Evolutionary conservation across 108 stramenopile species (phyloP).

Genomic region (Fragilariopsis cylindrus): DNA sequence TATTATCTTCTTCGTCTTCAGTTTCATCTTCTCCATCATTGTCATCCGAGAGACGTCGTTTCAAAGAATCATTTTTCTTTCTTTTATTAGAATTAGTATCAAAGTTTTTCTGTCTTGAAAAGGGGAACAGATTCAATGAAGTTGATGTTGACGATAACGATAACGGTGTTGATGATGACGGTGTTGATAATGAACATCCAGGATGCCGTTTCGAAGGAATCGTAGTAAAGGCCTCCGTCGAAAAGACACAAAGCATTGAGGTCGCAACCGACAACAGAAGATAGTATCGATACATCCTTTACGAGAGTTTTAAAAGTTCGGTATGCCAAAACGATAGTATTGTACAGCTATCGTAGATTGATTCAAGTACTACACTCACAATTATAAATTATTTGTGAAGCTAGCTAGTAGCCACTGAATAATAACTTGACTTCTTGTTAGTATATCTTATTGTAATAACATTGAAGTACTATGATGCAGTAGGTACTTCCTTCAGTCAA

Average conservation of each 20-base stretch:
- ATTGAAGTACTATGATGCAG: too few relatives aligned
- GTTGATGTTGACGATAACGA: neutral
- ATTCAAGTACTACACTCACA: too few relatives aligned
- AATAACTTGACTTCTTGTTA: too few relatives aligned
- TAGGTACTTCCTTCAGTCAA: too few relatives aligned
- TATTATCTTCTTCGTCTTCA: neutral
- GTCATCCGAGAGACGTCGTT: conserved; percentile 11
- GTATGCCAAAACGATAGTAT: too few relatives aligned
- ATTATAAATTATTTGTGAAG: too few relatives aligned
- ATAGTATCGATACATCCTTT: neutral
- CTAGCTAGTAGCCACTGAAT: too few relatives aligned
- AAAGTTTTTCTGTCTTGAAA: neutral
- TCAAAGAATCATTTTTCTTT: neutral
- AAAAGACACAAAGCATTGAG: neutral
- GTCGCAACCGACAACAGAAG: neutral
- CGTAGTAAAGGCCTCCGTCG: conserved; percentile 8
- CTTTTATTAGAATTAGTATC: neutral
- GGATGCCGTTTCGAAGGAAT: neutral
- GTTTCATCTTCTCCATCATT: conserved; percentile 2
- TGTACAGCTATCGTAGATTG: too few relatives aligned
- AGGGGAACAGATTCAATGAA: neutral
- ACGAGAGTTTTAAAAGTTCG: too few relatives aligned
- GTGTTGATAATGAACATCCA: neutral
- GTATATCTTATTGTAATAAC: too few relatives aligned
- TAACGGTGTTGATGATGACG: neutral